These are phyloP conservation scores for Colletotrichum zoysiae DNA, from an alignment of 2,329 filamentous ascomycete species.

Conservation along the genomic window DNA sequence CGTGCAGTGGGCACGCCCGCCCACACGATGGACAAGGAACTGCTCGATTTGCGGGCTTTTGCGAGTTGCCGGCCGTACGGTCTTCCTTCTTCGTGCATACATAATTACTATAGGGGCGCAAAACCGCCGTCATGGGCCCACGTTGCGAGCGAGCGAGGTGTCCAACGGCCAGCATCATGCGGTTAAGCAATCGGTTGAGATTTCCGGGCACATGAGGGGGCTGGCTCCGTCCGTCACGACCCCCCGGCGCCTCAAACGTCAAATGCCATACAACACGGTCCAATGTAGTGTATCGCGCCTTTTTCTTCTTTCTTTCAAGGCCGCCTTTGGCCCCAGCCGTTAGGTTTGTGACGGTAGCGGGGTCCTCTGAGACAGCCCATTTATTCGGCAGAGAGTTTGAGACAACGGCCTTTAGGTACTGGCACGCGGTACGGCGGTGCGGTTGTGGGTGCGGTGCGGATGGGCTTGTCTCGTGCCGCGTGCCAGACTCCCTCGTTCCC, in stretches of 20 bases:
- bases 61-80: slow-evolving; percentile 37
- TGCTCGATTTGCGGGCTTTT: slow-evolving; percentile 21
- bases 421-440: slow-evolving; percentile 13
- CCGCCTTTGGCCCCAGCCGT: slow-evolving; percentile 21
- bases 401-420: slow-evolving; percentile 28
- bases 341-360: slow-evolving; percentile 18
- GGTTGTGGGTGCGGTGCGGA: slow-evolving; percentile 9
- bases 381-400: slow-evolving; percentile 29
- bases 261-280: slow-evolving; percentile 31
- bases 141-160: slow-evolving; percentile 31
- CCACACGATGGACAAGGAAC: slow-evolving; percentile 23
- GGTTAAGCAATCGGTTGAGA: not conserved
- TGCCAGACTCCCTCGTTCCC: slow-evolving; percentile 26
- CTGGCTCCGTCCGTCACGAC: no score
- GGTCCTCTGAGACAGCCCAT: slow-evolving; percentile 34
- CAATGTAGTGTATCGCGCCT: slow-evolving; percentile 20
- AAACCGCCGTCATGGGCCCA: not conserved
- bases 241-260: slow-evolving; percentile 1
- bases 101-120: not conserved
- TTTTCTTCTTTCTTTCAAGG: not conserved
- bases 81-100: slow-evolving; percentile 30
- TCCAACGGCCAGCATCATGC: slow-evolving; percentile 19
- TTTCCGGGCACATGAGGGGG: slow-evolving; percentile 20
- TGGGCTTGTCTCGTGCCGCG: slow-evolving; percentile 19
- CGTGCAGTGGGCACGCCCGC: slow-evolving; percentile 22